Base-by-base conservation (phyloP, 495 filamentous ascomycete species). In the Thermochaetoides thermophila region DNA sequence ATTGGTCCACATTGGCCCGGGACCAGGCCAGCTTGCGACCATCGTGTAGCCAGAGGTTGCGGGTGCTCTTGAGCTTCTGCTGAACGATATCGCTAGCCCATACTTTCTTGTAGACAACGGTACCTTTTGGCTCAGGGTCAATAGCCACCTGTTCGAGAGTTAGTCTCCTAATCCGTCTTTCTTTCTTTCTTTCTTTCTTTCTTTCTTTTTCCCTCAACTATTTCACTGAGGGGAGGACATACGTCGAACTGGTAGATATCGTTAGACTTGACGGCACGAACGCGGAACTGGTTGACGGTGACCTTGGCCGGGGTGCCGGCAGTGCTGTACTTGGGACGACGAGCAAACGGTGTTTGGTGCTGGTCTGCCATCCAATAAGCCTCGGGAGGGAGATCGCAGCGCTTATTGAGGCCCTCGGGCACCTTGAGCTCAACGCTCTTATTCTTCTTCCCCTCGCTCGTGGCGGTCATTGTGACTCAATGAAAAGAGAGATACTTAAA, bases 231-330 rank as follows among this genome's bases (percentile, higher is more conserved):
- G 14, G 15, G 34, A 26, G 43, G 29, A 71, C 81, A 68, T 59
- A 93, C 83, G 60, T 94, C 86, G 40, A 84, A 96, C 56, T 94
- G 85, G 36, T 71, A 75, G 28, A 94, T 64, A 0, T 61, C 58
- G 5, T 52, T 60, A 13, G 45, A 66, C 0, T 72, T 11, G 69
- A 35, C 56, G 1, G 9, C 44, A 2, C 34, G 42, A n/a, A 93
- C 71, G 0, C 66, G 62, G 55, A 72, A 93, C 6, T 82, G 71
- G 53, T 97, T 97, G 31, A 91, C 53, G 0, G 55, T 45, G 5
- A 95, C 46, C 6, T 58, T 56, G 12, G 77, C 61, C 0, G 60
- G 47, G 21, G 62, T 69, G 10, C 81, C 86, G 9, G 56, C 52
- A 0, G 52, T 59, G 39, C 73, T 77, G 53, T 69, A 76, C 2